phyloP scores from a whole-genome alignment of 306 rosid species.

The Glycyrrhiza uralensis region DNA sequence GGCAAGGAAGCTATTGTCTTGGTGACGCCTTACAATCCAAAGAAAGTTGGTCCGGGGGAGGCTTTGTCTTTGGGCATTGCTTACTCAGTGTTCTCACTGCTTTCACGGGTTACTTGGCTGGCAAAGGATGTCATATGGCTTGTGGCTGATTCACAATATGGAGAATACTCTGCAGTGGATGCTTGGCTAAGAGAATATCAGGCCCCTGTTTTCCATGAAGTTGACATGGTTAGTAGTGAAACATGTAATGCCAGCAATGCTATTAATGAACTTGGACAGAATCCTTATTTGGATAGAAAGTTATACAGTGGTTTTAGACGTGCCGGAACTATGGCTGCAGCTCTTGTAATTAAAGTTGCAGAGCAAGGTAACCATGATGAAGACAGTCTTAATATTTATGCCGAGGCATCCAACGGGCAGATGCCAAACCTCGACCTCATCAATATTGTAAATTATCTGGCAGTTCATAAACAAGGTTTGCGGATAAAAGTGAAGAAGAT shows the following conservation, averaged over 20 bases:
- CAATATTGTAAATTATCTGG: conserved; percentile 80
- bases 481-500: conserved; percentile 67
- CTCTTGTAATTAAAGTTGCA: conserved; percentile 78
- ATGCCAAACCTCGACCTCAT: conserved; percentile 97
- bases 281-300: conserved; percentile 30
- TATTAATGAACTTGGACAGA: conserved; percentile 38
- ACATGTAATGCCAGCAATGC: conserved; percentile 41
- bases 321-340: conserved; percentile 96
- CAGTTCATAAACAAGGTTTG: conserved; percentile 84
- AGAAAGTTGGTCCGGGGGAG: conserved; percentile 47
- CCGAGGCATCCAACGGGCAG: conserved; percentile 95
- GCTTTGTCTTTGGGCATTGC: conserved; percentile 79
- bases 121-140: conserved; percentile 95
- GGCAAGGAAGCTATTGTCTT: conserved; percentile 96
- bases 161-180: conserved; percentile 72
- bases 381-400: conserved; percentile 72
- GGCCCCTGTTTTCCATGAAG: conserved; percentile 52
- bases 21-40: conserved; percentile 79
- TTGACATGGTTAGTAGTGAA: conserved; percentile 37
- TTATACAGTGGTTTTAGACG: conserved; percentile 65
- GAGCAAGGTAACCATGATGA: conserved; percentile 55
- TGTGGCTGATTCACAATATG: conserved; percentile 75
- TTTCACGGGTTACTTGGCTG: conserved; percentile 83
- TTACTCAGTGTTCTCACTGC: conserved; percentile 82
- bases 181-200: conserved; percentile 96